phyloP scores from a whole-genome alignment of 2,329 filamentous ascomycete genomes.

The Cladophialophora immunda region DNA sequence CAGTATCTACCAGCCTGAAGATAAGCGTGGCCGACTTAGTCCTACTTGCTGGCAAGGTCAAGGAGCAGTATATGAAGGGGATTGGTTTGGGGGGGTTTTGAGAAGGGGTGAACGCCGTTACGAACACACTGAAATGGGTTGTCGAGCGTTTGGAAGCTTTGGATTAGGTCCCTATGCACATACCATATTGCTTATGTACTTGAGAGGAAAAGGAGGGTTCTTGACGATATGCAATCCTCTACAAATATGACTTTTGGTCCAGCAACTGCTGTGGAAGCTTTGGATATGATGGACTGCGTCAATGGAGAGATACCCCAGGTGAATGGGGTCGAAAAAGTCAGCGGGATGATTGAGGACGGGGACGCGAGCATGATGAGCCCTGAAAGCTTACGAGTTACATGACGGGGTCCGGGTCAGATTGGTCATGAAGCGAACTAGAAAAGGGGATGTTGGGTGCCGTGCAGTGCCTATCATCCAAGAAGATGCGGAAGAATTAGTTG shows the following conservation, averaged over 20 bases:
- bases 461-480: no score
- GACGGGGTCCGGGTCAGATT: not conserved
- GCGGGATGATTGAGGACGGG: constrained; percentile 56
- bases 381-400: constrained; percentile 63
- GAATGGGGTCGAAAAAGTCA: constrained; percentile 43
- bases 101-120: constrained; percentile 5
- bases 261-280: constrained; percentile 36
- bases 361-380: constrained; percentile 83
- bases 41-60: no score
- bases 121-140: constrained; percentile 1
- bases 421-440: not conserved
- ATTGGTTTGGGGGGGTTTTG: not conserved
- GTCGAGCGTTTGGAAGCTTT: constrained; percentile 8
- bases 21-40: no score
- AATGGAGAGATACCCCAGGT: constrained; percentile 20
- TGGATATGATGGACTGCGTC: constrained; percentile 41
- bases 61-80: no score
- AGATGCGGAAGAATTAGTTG: no score
- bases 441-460: not conserved
- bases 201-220: not conserved
- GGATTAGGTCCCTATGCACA: constrained; percentile 2
- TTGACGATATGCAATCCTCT: not conserved
- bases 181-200: not conserved
- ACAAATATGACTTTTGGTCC: not conserved
- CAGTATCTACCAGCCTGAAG: no score